Conservation (phyloP, 2,329 filamentous ascomycete species). For the Fusarium succisae region DNA sequence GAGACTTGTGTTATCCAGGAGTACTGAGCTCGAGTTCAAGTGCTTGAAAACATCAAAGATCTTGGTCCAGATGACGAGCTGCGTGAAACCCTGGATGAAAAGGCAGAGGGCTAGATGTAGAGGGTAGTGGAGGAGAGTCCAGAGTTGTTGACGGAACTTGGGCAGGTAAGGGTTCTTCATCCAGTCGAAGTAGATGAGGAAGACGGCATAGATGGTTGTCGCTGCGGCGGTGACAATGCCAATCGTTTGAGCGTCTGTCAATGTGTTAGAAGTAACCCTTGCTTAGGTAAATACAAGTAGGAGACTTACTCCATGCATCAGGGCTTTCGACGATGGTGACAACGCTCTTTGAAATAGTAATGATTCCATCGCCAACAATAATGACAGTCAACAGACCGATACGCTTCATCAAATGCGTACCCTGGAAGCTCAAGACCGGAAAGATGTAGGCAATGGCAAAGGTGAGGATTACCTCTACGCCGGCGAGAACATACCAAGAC, state of each 20-base stretch:
- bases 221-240: slow-evolving; percentile 52
- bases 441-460: slow-evolving; percentile 64
- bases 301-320: slow-evolving; percentile 51
- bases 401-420: slow-evolving; percentile 70
- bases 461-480: slow-evolving; percentile 61
- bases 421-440: slow-evolving; percentile 67
- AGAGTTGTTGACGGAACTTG: slow-evolving; percentile 66
- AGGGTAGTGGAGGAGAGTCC: slow-evolving; percentile 67
- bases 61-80: slow-evolving; percentile 61
- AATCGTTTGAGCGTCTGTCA: slow-evolving; percentile 49
- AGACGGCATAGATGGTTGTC: slow-evolving; percentile 56
- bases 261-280: slow-evolving; percentile 6
- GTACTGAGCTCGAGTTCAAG: slow-evolving; percentile 18
- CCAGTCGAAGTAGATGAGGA: slow-evolving; percentile 66
- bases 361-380: slow-evolving; percentile 72
- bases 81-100: slow-evolving; percentile 69
- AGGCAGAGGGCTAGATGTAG: slow-evolving; percentile 71
- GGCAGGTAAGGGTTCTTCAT: slow-evolving; percentile 70
- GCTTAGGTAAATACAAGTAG: rapidly evolving
- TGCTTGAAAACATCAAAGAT: slow-evolving; percentile 46
- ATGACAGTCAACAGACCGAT: slow-evolving; percentile 72
- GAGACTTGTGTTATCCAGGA: slow-evolving; percentile 11
- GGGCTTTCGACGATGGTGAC: slow-evolving; percentile 58
- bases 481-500: slow-evolving; percentile 64
- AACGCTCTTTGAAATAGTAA: slow-evolving; percentile 63